phyloP scores from a whole-genome alignment of 2,329 filamentous ascomycete species.

The Septoria petroselini region DNA sequence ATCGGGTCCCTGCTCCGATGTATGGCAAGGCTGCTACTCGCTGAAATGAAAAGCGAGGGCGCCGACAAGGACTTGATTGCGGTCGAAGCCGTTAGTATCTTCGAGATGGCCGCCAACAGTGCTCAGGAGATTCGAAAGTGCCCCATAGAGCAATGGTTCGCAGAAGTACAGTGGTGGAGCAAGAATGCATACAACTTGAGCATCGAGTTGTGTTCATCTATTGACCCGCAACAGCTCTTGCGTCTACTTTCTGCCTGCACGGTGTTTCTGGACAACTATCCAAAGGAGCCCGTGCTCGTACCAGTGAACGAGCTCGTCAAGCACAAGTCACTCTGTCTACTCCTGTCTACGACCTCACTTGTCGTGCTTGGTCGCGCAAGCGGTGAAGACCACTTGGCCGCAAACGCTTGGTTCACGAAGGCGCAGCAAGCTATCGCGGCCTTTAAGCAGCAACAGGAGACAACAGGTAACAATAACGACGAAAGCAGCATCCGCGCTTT shows the following conservation, averaged over 20 bases:
- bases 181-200: slow-evolving; percentile 78
- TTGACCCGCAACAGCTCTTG: slow-evolving; percentile 54
- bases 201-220: slow-evolving; percentile 59
- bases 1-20: slow-evolving; percentile 63
- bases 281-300: slow-evolving; percentile 19
- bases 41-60: slow-evolving; percentile 41
- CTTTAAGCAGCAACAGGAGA: slow-evolving; percentile 49
- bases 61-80: slow-evolving; percentile 31
- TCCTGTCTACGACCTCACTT: slow-evolving; percentile 54
- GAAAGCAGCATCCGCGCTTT: slow-evolving; percentile 47
- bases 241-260: slow-evolving; percentile 52
- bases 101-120: slow-evolving; percentile 51
- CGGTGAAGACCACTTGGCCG: slow-evolving; percentile 43
- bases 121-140: slow-evolving; percentile 42
- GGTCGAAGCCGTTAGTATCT: slow-evolving; percentile 54
- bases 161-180: slow-evolving; percentile 80
- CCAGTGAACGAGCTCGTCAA: slow-evolving; percentile 36
- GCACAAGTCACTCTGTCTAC: slow-evolving; percentile 67
- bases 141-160: slow-evolving; percentile 44
- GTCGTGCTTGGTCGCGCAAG: slow-evolving; percentile 50
- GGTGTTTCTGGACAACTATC: slow-evolving; percentile 31
- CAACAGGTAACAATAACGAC: slow-evolving; percentile 17
- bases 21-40: slow-evolving; percentile 47
- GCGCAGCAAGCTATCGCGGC: slow-evolving; percentile 59
- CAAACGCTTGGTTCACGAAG: slow-evolving; percentile 61